Evolutionary conservation across 2,329 filamentous ascomycete species (phyloP).

Genomic region (Pseudogymnoascus sp.): DNA sequence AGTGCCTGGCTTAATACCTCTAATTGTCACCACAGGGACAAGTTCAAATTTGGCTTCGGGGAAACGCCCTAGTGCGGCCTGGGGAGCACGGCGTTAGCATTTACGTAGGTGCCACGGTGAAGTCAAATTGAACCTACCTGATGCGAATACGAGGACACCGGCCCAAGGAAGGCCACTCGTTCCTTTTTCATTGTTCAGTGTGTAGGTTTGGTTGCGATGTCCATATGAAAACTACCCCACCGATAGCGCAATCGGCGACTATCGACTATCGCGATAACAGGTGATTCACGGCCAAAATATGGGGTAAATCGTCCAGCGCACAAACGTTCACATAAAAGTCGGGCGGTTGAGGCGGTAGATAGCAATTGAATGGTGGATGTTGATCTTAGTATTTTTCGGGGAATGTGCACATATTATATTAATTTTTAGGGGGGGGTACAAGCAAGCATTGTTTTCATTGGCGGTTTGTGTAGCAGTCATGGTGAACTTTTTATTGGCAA

Average conservation of each 20-base stretch:
- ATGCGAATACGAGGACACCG: constrained; percentile 60
- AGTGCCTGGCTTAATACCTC: constrained; percentile 23
- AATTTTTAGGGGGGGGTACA: not conserved
- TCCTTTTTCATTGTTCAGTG: constrained; percentile 10
- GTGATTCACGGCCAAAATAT: not conserved
- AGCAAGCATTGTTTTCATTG: not conserved
- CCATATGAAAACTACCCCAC: constrained; percentile 8
- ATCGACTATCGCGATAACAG: constrained; percentile 6
- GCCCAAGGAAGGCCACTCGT: constrained; percentile 52
- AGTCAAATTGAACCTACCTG: constrained; percentile 41
- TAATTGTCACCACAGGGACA: constrained; percentile 38
- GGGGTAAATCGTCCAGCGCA: not conserved
- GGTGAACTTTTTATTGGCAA: constrained; percentile 8
- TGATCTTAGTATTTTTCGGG: not conserved
- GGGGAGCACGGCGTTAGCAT: constrained; percentile 24
- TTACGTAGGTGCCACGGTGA: constrained; percentile 21
- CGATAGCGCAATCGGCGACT: constrained; percentile 4
- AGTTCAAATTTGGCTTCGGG: constrained; percentile 31
- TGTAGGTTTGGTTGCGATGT: constrained; percentile 6
- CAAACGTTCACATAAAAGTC: not conserved
- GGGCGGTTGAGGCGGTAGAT: not conserved
- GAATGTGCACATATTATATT: not conserved
- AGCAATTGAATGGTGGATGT: not conserved
- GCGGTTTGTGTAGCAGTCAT: not conserved
- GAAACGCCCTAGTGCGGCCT: constrained; percentile 49